Base-by-base conservation (phyloP, 208 protist species). In the Novymonas esmeraldas region DNA sequence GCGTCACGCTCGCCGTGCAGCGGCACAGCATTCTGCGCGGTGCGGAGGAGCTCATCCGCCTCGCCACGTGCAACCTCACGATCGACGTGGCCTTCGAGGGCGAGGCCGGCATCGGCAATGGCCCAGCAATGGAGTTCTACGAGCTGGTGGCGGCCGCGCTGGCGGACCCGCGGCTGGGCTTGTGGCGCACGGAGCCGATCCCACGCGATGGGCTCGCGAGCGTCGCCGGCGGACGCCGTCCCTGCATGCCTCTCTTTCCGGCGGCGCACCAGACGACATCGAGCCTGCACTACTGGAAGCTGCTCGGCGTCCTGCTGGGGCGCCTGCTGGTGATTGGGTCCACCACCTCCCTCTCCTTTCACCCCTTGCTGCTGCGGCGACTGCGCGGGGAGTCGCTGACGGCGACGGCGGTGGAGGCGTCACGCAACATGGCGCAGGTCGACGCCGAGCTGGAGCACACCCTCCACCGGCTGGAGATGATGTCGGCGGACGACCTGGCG, bases 71-170 rank as follows among this genome's bases (percentile, higher is more conserved):
- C 64, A 82, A 82, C 28, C 70, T 92, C 6, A 50, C 60, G 16
- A 62, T 96, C 26, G 87, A 89, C 68, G 78, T 96, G 7, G 69
- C 85, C 24, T 96, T 95, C 73, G 67, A 78, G 28, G 87, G 82
- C 29, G 91, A 96, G 70, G 73, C 80, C 18, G 92, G 89, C 51
- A 85, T 89, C 48, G 92, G 92, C 45, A 76, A 73, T 22, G 92
- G 92, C 14, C 92, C 92, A 28, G 84, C 89, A 33, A 64, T 89
- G 61, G 85, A 94, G 67, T 92, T 94, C 55, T 94, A 85, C 52
- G 82, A 86, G 62, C 59, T 89, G 63, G 46, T 95, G 7, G 80
- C 76, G 0, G 71, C 67, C 38, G 55, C 70, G 38, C 52, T 97
- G 33, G 56, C 84, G 46, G 57, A 73, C 3, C 64, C 74, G 4